These are phyloP conservation scores for Carex scoparia DNA, from an alignment of 176 grass and related monocot genomes.

Conservation along the genomic window DNA sequence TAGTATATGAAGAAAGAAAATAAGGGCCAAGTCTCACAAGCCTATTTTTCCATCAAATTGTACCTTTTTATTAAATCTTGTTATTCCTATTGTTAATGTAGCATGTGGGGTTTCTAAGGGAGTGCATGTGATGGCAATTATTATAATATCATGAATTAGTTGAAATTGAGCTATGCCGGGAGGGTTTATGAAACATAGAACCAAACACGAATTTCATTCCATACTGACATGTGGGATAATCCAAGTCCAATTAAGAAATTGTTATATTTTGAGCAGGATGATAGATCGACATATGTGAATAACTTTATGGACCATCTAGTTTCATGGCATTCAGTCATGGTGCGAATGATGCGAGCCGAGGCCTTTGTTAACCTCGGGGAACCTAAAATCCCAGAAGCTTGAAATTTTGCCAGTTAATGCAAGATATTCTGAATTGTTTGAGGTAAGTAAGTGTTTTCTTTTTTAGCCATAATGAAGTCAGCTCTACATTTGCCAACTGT, in stretches of 20 bases:
- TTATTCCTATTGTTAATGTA: neutral
- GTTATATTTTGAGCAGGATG: constrained; percentile 52
- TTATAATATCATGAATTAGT: neutral
- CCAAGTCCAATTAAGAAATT: constrained; percentile 1
- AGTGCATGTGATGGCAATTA: neutral
- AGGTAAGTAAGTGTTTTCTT: constrained; percentile 7
- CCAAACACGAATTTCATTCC: neutral
- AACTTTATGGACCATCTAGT: constrained; percentile 80
- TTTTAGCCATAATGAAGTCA: neutral
- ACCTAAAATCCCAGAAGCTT: constrained; percentile 67
- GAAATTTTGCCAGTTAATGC: neutral
- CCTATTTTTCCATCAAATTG: neutral
- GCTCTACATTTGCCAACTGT: neutral
- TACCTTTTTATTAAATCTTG: neutral
- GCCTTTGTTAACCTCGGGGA: constrained; percentile 96
- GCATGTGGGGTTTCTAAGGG: neutral
- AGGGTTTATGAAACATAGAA: neutral
- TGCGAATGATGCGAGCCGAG: constrained; percentile 76
- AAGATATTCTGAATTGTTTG: neutral
- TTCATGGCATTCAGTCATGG: constrained; percentile 76
- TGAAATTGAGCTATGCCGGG: neutral
- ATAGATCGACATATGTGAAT: constrained; percentile 51
- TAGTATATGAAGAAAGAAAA: neutral
- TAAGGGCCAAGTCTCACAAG: neutral
- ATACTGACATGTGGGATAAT: neutral